Percentiles rank a stretch among this genome's conserved stretches.
Conservation (phyloP, 1,284 basidiomycete genomes). For the Moesziomyces parantarcticus region DNA sequence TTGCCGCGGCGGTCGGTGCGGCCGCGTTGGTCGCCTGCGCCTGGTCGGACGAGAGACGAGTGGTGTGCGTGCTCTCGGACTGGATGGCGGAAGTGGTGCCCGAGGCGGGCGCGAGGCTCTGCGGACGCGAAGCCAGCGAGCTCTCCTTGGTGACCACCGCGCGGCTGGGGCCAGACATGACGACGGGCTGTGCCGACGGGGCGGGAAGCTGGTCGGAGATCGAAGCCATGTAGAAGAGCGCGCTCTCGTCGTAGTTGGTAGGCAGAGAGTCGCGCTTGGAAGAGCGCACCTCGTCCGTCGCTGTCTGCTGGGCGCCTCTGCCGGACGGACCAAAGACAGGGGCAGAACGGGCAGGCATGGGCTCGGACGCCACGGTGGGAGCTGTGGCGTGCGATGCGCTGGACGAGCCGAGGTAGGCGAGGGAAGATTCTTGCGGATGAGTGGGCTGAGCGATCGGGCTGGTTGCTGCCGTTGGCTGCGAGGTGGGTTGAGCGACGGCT, state of each 20-base stretch:
- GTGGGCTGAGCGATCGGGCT: not conserved
- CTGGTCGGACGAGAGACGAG: slow-evolving; percentile 37
- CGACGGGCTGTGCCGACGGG: slow-evolving; percentile 23
- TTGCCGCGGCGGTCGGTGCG: not conserved
- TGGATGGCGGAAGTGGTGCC: slow-evolving; percentile 28
- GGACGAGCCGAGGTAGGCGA: slow-evolving; percentile 27
- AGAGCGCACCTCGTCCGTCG: slow-evolving; percentile 18
- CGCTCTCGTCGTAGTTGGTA: slow-evolving; percentile 59
- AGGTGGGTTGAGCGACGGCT: slow-evolving; percentile 6
- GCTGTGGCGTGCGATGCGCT: slow-evolving; percentile 11
- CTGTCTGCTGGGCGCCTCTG: slow-evolving; percentile 34
- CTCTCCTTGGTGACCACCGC: slow-evolving; percentile 28
- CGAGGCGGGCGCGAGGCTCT: slow-evolving; percentile 33
- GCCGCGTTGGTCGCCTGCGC: slow-evolving; percentile 3
- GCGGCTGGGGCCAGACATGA: slow-evolving; percentile 29
- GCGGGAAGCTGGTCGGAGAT: slow-evolving; percentile 62
- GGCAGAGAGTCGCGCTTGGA: slow-evolving; percentile 36
- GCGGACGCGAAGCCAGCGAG: slow-evolving; percentile 41
- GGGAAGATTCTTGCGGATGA: slow-evolving; percentile 22
- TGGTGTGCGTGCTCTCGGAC: slow-evolving; percentile 38
- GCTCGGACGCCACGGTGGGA: slow-evolving; percentile 8
- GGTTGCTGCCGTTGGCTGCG: not conserved
- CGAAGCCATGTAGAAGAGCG: slow-evolving; percentile 60
- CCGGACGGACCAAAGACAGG: slow-evolving; percentile 43
- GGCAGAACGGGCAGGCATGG: slow-evolving; percentile 10